Percentiles rank a stretch among this genome's conserved stretches.
These are phyloP conservation scores for Skeletonema menzelii DNA, from an alignment of 108 stramenopile genomes.

Conservation along the genomic window DNA sequence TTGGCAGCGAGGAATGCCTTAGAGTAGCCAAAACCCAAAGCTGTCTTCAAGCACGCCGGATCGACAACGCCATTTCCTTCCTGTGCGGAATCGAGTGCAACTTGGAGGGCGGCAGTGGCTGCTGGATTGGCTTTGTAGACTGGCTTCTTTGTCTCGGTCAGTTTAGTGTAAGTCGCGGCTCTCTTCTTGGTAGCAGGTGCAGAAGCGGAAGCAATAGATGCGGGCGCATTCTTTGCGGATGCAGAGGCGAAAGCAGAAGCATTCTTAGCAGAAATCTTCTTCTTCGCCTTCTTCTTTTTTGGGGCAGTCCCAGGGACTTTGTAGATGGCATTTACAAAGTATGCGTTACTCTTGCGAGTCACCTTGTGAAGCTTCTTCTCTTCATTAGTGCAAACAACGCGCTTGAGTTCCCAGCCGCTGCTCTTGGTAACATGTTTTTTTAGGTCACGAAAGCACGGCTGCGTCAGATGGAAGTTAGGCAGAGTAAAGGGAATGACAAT, in stretches of 20 bases:
- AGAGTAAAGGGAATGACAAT: constrained; percentile 10
- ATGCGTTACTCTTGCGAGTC: not conserved
- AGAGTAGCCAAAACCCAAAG: not conserved
- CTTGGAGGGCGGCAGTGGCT: not conserved
- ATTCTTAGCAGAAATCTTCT: not conserved
- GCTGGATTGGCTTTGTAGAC: not conserved
- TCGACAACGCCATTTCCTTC: not conserved
- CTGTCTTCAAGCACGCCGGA: not conserved
- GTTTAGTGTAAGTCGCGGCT: not conserved
- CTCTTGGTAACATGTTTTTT: not conserved
- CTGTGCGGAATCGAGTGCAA: not conserved
- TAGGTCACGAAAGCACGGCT: constrained; percentile 3
- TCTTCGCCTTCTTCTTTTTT: not conserved
- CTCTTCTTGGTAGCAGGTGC: not conserved
- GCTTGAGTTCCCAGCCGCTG: constrained; percentile 13
- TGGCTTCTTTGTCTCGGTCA: not conserved
- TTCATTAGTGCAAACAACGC: not conserved
- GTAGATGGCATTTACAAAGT: constrained; percentile 52
- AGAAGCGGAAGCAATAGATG: not conserved
- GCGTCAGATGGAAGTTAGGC: constrained; percentile 8
- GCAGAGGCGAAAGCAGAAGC: not conserved
- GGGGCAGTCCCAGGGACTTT: constrained; percentile 47
- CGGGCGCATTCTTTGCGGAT: not conserved
- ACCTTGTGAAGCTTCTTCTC: constrained; percentile 9
- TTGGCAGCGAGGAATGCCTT: not conserved